phyloP scores from a whole-genome alignment of 345 rosid genomes.

The Bruguiera sexangula region DNA sequence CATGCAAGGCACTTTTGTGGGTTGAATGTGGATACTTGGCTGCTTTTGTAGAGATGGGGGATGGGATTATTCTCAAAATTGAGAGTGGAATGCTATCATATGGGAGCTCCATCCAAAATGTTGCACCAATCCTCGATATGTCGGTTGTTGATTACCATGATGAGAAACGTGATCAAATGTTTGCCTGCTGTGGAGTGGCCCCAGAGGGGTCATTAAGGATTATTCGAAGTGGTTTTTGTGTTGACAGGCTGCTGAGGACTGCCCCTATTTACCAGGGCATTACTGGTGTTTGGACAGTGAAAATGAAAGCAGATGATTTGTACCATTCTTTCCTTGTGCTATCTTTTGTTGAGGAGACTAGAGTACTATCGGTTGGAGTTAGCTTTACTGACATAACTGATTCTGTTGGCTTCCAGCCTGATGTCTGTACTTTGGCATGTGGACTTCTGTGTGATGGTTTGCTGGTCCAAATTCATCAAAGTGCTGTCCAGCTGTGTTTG shows the following conservation, averaged over 20 bases:
- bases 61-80: conserved; percentile 77
- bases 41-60: conserved; percentile 88
- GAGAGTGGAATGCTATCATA: conserved; percentile 59
- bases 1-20: conserved; percentile 89
- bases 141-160: conserved; percentile 77
- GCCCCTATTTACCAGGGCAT: conserved; percentile 88
- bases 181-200: conserved; percentile 96
- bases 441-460: conserved; percentile 80
- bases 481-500: conserved; percentile 83
- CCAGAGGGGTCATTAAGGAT: conserved; percentile 94
- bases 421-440: conserved; percentile 94
- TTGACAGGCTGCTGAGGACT: conserved; percentile 81
- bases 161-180: conserved; percentile 87
- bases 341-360: conserved; percentile 96
- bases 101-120: conserved; percentile 68
- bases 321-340: conserved; percentile 93
- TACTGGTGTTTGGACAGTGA: conserved; percentile 86
- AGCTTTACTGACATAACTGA: conserved; percentile 95
- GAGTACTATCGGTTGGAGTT: conserved; percentile 89
- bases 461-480: conserved; percentile 82
- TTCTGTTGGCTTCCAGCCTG: conserved; percentile 86
- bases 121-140: conserved; percentile 92
- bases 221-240: conserved; percentile 76
- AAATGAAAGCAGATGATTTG: conserved; percentile 63
- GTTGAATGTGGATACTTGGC: conserved; percentile 77